Evolutionary conservation across 176 grass and related monocot species (phyloP).

Genomic region (Oryza glaberrima): DNA sequence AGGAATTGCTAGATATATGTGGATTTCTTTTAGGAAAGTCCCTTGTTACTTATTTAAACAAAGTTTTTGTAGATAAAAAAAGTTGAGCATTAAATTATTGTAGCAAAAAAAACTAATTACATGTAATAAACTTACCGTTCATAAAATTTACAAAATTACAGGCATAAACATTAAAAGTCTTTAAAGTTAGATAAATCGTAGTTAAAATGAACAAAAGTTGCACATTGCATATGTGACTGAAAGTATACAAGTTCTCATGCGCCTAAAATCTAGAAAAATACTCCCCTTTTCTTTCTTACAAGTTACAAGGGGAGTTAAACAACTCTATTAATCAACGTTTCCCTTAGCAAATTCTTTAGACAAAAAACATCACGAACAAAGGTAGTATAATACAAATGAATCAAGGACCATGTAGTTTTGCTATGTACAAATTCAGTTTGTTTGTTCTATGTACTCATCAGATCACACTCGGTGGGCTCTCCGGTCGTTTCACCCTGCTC

Average conservation of each 20-base stretch:
- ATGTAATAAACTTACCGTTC: neutral
- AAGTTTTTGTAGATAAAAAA: too few species aligned
- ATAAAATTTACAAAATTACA: neutral
- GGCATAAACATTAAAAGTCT: neutral
- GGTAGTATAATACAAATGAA: slow-evolving; percentile 25
- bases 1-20: too few species aligned
- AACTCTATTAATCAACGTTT: neutral
- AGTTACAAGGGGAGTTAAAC: neutral
- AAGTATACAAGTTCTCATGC: neutral
- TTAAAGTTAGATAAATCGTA: neutral
- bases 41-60: too few species aligned
- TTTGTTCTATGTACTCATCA: slow-evolving; percentile 34
- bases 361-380: slow-evolving; percentile 33
- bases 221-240: neutral
- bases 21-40: too few species aligned
- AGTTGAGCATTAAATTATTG: too few species aligned
- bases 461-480: slow-evolving; percentile 36
- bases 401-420: slow-evolving; percentile 11
- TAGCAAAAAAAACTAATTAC: too few species aligned
- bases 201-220: neutral
- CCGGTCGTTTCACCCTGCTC: slow-evolving; percentile 37
- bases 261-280: too few species aligned
- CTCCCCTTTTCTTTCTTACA: neutral
- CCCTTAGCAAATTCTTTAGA: neutral
- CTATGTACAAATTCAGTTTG: slow-evolving; percentile 36